These are phyloP conservation scores for Neospermospora avenae DNA, from an alignment of 2,329 filamentous ascomycete genomes.

Conservation along the genomic window DNA sequence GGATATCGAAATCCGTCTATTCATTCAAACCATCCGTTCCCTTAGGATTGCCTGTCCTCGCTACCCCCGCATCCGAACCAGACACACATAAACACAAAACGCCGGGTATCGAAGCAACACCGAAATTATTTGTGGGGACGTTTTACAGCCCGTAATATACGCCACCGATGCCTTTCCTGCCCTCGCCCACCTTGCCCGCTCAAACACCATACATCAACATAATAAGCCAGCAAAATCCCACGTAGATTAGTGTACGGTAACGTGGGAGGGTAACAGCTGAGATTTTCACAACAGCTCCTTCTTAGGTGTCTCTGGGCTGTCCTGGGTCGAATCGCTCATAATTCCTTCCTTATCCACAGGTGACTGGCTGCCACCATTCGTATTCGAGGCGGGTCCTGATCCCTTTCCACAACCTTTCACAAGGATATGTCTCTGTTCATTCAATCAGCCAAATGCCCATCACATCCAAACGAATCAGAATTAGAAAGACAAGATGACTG, in stretches of 20 bases:
- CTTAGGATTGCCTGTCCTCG: background rate
- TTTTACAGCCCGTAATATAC: conserved; percentile 19
- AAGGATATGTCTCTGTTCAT: conserved; percentile 58
- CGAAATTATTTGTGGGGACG: conserved; percentile 6
- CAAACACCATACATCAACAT: background rate
- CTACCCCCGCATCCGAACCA: conserved; percentile 5
- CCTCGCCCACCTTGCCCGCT: conserved; percentile 4
- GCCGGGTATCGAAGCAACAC: conserved; percentile 21
- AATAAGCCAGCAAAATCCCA: background rate
- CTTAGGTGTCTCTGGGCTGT: conserved; percentile 28
- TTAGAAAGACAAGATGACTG: conserved; percentile 4
- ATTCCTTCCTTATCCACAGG: conserved; percentile 32
- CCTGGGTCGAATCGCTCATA: conserved; percentile 32
- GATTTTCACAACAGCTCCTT: conserved; percentile 24
- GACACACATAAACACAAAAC: conserved; percentile 10
- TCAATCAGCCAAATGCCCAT: conserved; percentile 28
- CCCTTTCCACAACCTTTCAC: conserved; percentile 64
- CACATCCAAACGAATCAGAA: background rate
- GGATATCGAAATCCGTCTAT: background rate
- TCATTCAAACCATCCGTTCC: background rate
- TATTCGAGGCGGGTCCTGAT: conserved; percentile 18
- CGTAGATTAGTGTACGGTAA: conserved; percentile 10
- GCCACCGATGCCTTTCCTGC: conserved; percentile 12
- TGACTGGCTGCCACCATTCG: conserved; percentile 28
- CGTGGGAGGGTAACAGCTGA: background rate